Percentiles rank a stretch among this genome's conserved stretches.
Evolutionary conservation across 169 alveolate genomes (phyloP).

Genomic region (Prorocentrum cordatum): DNA sequence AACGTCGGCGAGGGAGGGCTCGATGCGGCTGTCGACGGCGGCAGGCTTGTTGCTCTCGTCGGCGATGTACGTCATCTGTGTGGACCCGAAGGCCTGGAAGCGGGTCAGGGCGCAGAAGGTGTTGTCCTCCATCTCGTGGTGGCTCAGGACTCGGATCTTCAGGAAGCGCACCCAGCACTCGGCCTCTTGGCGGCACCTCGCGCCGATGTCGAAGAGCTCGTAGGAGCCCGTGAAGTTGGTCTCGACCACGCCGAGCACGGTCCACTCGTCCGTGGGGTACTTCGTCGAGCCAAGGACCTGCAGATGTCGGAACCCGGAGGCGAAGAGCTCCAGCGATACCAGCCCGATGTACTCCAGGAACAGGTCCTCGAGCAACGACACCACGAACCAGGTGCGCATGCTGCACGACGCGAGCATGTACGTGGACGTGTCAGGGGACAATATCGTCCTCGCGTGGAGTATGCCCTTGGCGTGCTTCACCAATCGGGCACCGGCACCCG

Average conservation of each 20-base stretch:
- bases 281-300: slow-evolving; percentile 21
- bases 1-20: neutral
- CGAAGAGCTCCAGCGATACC: slow-evolving; percentile 25
- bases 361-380: slow-evolving; percentile 10
- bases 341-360: slow-evolving; percentile 13
- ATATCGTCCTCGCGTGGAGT: neutral
- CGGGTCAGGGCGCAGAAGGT: slow-evolving; percentile 39
- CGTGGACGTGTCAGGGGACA: slow-evolving; percentile 2
- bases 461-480: slow-evolving; percentile 29
- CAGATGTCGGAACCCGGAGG: slow-evolving; percentile 24
- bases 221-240: slow-evolving; percentile 1
- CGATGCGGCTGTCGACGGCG: slow-evolving; percentile 10
- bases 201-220: slow-evolving; percentile 17
- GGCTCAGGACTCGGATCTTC: slow-evolving; percentile 21
- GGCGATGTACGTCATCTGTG: slow-evolving; percentile 6
- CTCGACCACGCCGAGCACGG: slow-evolving; percentile 23
- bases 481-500: slow-evolving; percentile 33
- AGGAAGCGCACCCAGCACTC: slow-evolving; percentile 27
- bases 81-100: slow-evolving; percentile 31
- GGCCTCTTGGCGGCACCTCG: slow-evolving; percentile 19
- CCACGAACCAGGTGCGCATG: slow-evolving; percentile 16
- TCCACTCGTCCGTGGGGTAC: neutral
- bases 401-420: slow-evolving; percentile 15
- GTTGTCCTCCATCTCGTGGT: slow-evolving; percentile 13
- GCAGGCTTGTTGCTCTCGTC: too few species aligned